Evolutionary conservation across 2,329 filamentous ascomycete genomes (phyloP), one percentile per base, ranked within the genome.

Genomic region (Alternaria ventricosa): DNA sequence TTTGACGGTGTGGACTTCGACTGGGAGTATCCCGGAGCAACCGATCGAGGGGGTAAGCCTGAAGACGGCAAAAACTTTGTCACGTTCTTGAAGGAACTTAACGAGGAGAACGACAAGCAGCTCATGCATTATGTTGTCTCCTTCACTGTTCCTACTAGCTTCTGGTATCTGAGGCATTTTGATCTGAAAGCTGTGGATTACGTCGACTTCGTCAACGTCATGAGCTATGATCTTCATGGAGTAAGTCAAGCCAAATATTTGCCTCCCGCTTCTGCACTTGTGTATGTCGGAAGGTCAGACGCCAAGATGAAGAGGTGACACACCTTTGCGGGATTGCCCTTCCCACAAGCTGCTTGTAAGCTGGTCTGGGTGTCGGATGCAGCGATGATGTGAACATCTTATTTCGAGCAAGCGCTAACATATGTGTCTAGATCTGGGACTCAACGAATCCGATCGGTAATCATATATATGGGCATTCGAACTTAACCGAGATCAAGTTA

Each of bases 1-100:
- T 82, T 84, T 47, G 82, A 84, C 62, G 83, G 83, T 3, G 72
- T 82, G 0, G 82, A 84, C 55, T 59, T 84, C 12, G 82, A 84
- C 62, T 84, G 82, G 82, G 80, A 80, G 27, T 63, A 74, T 2
- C 71, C 63, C 11, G 63, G 58, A n/a, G 63, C 63, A 2, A 4
- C 13, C 9, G 63, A 65, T 47, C 63, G 63, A 6, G 63, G 59
- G 27, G 63, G 63, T 4, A 33, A 18, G 4, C 20, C 43, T 9
- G 46, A 61, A 4, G 63, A 65, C 18, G 36, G 18, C 12, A 18
- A 43, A 2, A 65, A 65, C 30, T 46, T 57, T 13, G 22, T 28
- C 2, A 28, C 7, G 9, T 15, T 61, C 15, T 7, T 58, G 10
- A 50, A 64, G 28, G 22, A 25, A 9, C 10, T 46, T 12, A 12